Evolutionary conservation across 2,329 filamentous ascomycete species (phyloP).

Genomic region (Cercospora citrullina): DNA sequence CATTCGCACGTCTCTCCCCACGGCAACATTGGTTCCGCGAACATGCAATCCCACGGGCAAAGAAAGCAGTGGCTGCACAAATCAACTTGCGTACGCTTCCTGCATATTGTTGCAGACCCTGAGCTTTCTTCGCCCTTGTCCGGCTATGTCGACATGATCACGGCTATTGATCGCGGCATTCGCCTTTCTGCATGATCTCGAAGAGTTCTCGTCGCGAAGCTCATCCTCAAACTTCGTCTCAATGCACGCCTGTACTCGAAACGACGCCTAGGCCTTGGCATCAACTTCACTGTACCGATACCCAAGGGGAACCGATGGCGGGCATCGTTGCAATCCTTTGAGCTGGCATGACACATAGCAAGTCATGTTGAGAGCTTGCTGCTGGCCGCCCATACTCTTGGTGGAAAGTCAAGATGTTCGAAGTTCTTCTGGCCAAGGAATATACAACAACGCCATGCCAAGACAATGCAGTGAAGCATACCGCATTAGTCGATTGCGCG

Average conservation of each 20-base stretch:
- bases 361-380: background rate
- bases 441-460: background rate
- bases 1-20: too few species aligned
- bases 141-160: too few species aligned
- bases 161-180: too few species aligned
- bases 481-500: background rate
- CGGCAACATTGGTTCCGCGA: too few species aligned
- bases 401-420: too few species aligned
- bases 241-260: background rate
- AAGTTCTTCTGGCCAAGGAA: background rate
- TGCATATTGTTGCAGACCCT: too few species aligned
- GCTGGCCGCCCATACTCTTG: too few species aligned
- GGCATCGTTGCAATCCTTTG: background rate
- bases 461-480: background rate
- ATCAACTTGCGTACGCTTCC: too few species aligned
- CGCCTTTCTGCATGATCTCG: too few species aligned
- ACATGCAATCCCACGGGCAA: too few species aligned
- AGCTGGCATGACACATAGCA: background rate
- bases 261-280: background rate
- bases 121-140: too few species aligned
- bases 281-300: background rate
- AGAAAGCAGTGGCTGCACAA: too few species aligned
- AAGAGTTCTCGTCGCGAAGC: background rate
- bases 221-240: background rate
- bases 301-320: background rate